Conservation (phyloP, 2,329 filamentous ascomycete species). For the Emmonsiellopsis sp. region DNA sequence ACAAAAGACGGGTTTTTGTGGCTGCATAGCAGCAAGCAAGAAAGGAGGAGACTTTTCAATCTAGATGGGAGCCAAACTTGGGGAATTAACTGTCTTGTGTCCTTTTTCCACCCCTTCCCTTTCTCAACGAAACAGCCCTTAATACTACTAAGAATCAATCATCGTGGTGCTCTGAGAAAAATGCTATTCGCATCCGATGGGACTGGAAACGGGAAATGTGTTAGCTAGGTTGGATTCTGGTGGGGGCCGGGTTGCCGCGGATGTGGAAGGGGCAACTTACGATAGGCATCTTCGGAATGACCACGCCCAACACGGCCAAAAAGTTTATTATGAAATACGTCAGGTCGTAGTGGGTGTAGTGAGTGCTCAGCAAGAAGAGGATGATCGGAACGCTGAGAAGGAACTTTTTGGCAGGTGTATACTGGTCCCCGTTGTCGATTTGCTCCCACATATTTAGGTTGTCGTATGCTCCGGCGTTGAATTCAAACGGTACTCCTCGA, state of each 20-base stretch:
- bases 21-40: no score
- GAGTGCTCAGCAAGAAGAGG: constrained; percentile 91
- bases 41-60: no score
- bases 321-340: constrained; percentile 98
- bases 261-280: constrained; percentile 51
- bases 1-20: no score
- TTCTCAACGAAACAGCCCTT: not conserved
- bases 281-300: constrained; percentile 92
- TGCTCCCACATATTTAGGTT: constrained; percentile 99
- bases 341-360: constrained; percentile 97
- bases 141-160: not conserved
- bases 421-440: constrained; percentile 97
- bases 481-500: constrained; percentile 94
- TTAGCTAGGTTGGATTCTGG: not conserved
- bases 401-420: constrained; percentile 98
- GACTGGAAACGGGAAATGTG: not conserved
- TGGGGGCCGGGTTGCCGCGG: not conserved
- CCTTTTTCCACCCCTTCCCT: no score
- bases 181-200: constrained; percentile 4
- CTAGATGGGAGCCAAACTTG: no score
- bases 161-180: constrained; percentile 2
- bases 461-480: constrained; percentile 96
- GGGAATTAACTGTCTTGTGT: no score
- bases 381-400: constrained; percentile 88
- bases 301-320: constrained; percentile 79